Percentiles rank a stretch among this genome's conserved stretches.
phyloP scores from a whole-genome alignment of 2,329 filamentous ascomycete genomes.

The Alternaria rosae region DNA sequence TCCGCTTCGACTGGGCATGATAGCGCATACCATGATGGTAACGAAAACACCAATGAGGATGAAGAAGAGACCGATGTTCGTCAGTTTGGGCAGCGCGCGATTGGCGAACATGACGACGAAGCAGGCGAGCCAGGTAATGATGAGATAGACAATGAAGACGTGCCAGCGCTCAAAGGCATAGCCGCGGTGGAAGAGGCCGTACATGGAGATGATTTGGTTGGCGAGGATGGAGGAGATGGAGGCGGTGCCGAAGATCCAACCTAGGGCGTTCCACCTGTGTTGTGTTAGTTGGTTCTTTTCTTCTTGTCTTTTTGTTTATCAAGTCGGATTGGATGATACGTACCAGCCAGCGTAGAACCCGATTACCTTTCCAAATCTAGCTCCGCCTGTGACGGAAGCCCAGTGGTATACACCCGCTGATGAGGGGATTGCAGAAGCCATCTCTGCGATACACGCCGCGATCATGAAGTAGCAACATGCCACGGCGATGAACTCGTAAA shows the following conservation, averaged over 20 bases:
- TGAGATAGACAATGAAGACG: constrained; percentile 59
- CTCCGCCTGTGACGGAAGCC: constrained; percentile 59
- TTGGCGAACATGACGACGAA: constrained; percentile 63
- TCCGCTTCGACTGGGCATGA: constrained; percentile 60
- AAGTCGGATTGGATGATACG: constrained; percentile 2
- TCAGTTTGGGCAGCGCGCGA: constrained; percentile 59
- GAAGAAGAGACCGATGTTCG: constrained; percentile 63
- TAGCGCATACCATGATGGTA: constrained; percentile 63
- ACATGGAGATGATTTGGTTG: constrained; percentile 58
- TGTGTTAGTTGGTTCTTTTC: neutral
- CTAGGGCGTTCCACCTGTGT: constrained; percentile 59
- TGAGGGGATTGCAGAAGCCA: constrained; percentile 56
- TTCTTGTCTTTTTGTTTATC: neutral
- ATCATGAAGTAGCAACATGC: constrained; percentile 61
- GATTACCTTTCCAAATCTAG: constrained; percentile 54
- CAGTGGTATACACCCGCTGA: constrained; percentile 61
- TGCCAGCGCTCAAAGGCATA: constrained; percentile 59
- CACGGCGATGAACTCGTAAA: constrained; percentile 59
- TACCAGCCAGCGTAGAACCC: constrained; percentile 61
- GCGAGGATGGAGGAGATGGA: constrained; percentile 55
- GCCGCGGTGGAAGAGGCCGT: constrained; percentile 57
- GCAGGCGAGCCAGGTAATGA: constrained; percentile 57
- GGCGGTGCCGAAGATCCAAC: constrained; percentile 58
- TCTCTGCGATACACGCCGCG: constrained; percentile 60
- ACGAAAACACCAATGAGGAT: constrained; percentile 63